Evolutionary conservation across 129 eudicot genomes (phyloP), one percentile per base, ranked within the genome.

Genomic region (Pittosporum tobira): DNA sequence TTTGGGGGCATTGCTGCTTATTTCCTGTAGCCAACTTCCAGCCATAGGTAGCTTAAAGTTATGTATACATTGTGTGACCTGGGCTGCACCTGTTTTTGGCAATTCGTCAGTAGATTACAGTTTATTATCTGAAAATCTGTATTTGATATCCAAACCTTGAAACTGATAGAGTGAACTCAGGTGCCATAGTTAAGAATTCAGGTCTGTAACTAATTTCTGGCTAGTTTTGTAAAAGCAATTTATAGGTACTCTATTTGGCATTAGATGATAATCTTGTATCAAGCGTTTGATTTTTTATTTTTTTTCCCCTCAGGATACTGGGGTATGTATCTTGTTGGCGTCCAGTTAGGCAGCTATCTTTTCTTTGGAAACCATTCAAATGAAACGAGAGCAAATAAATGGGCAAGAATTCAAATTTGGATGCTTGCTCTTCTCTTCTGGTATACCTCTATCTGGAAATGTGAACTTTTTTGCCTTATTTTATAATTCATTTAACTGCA

Each of bases 311-410:
- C 73, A 87, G 98, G 98, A 29, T 91, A 91, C 69, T 83, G 94
- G 98, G 96, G 98, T 11, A 49, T 91, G 90, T 83, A 91, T 71
- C 83, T 91, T 38, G 64, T 91, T 50, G 87, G 94, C 46, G 96
- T 91, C 38, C 84, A 83, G 77, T 52, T 86, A 48, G 90, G 94
- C 48, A 81, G 67, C 61, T 75, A 61, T 71, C 78, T 87, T 64
- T 81, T 83, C 65, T 81, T 83, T 38, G 85, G 80, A 71, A 71
- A 71, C 65, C 72, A 73, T 31, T 37, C 64, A 1, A 57, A 42
- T 23, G 30, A 19, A 4, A 29, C 46, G 4, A 65, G 60, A 70
- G 37, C 77, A 29, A 75, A 67, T 40, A 65, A 68, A 25, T 47
- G 69, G 81, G 68, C 83, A 54, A 79, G 79, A 30, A 70, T 36